Conservation (phyloP, 306 rosid genomes). For the Spatholobus suberectus region DNA sequence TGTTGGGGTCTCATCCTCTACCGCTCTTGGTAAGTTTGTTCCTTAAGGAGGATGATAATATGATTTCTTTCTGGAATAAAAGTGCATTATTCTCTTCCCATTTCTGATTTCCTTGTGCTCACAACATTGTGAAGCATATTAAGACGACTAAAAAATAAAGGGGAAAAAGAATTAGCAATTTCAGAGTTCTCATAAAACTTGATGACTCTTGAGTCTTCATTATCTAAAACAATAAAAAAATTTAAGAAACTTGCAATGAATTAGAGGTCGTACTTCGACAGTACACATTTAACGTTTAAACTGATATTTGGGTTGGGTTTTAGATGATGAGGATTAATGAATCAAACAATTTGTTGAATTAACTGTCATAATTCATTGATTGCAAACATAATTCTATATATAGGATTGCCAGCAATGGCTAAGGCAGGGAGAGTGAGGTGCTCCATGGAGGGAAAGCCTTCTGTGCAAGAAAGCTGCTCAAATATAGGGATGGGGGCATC, state of each 20-base stretch:
- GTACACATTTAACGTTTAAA: not conserved
- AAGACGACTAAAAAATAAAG: not conserved
- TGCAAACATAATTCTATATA: slow-evolving; percentile 36
- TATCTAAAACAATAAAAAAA: not conserved
- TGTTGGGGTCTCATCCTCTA: slow-evolving; percentile 60
- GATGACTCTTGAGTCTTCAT: not conserved
- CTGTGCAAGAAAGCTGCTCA: slow-evolving; percentile 44
- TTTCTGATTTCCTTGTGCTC: not conserved
- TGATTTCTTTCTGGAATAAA: not conserved
- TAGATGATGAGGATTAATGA: not conserved
- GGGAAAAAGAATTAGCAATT: not conserved
- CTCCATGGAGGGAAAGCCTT: slow-evolving; percentile 59
- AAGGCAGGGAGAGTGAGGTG: slow-evolving; percentile 81
- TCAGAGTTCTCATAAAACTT: not conserved
- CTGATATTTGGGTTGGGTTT: not conserved
- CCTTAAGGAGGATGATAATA: not conserved
- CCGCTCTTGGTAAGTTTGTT: slow-evolving; percentile 60
- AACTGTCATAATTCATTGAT: not conserved
- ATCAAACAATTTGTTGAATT: not conserved
- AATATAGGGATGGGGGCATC: slow-evolving; percentile 74
- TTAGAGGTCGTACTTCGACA: not conserved
- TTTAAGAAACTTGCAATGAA: not conserved
- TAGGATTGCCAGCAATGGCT: slow-evolving; percentile 69
- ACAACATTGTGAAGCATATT: not conserved
- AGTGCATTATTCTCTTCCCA: not conserved